Conservation (phyloP, 345 rosid genomes). For the Kernera saxatilis region DNA sequence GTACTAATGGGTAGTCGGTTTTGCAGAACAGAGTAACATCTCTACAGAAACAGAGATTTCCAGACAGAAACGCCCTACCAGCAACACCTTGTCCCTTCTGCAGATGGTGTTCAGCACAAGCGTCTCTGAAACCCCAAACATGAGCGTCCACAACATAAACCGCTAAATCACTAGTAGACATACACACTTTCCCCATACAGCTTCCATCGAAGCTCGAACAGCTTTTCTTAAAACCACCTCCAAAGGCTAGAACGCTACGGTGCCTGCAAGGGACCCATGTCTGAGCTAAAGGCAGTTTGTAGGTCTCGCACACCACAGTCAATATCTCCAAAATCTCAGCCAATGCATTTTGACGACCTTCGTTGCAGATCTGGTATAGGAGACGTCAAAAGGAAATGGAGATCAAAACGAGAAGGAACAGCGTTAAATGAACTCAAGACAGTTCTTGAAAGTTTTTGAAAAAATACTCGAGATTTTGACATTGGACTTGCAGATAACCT, state of each 20-base stretch:
- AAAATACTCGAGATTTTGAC: constrained; percentile 28
- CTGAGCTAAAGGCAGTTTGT: constrained; percentile 91
- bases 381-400: constrained; percentile 19
- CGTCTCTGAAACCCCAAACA: constrained; percentile 93
- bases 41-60: constrained; percentile 60
- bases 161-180: constrained; percentile 90
- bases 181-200: constrained; percentile 84
- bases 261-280: constrained; percentile 98
- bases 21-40: constrained; percentile 76
- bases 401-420: constrained; percentile 31
- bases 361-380: constrained; percentile 74
- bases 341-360: constrained; percentile 80
- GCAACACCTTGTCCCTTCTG: constrained; percentile 96
- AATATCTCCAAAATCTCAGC: constrained; percentile 88
- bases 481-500: constrained; percentile 48
- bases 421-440: constrained; percentile 14
- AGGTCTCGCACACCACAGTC: constrained; percentile 75
- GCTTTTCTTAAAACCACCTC: constrained; percentile 86
- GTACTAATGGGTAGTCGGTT: constrained; percentile 89
- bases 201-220: constrained; percentile 86
- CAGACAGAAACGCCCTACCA: constrained; percentile 80
- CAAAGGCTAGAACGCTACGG: constrained; percentile 70
- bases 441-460: constrained; percentile 30
- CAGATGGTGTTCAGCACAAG: constrained; percentile 91
- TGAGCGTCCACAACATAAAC: constrained; percentile 82